phyloP scores from a whole-genome alignment of 2,329 filamentous ascomycete species.

The Chaetomiaceae sp. region DNA sequence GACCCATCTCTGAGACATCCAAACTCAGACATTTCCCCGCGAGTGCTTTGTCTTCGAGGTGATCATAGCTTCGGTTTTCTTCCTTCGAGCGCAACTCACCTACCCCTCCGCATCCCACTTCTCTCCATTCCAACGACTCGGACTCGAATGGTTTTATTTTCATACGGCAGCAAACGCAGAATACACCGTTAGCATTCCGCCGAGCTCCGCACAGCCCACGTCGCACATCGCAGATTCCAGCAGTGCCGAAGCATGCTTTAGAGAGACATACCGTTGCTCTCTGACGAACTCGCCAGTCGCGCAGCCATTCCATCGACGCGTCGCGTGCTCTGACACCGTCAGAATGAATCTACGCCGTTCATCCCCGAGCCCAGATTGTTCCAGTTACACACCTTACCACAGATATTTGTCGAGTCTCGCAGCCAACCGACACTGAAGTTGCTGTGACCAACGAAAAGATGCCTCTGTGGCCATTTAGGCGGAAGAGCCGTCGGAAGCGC shows the following conservation, averaged over 20 bases:
- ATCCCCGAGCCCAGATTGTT: slow-evolving; percentile 12
- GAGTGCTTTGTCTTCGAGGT: not conserved
- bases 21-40: slow-evolving; percentile 18
- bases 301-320: slow-evolving; percentile 17
- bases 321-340: slow-evolving; percentile 13
- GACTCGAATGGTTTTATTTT: not conserved
- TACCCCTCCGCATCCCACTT: not conserved
- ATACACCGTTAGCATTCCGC: slow-evolving; percentile 6
- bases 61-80: slow-evolving; percentile 4
- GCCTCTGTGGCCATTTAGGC: slow-evolving; percentile 81
- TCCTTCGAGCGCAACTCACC: not conserved
- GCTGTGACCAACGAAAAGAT: slow-evolving; percentile 39
- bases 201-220: not conserved
- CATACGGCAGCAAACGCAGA: not conserved
- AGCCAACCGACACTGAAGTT: not conserved
- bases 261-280: slow-evolving; percentile 12
- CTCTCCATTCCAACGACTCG: slow-evolving; percentile 5
- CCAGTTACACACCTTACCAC: slow-evolving; percentile 3
- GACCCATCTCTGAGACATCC: slow-evolving; percentile 17
- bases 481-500: slow-evolving; percentile 64
- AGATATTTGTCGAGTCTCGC: not conserved
- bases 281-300: slow-evolving; percentile 15
- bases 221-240: not conserved
- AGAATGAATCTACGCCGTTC: slow-evolving; percentile 23
- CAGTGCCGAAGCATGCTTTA: slow-evolving; percentile 21